Evolutionary conservation across 768 basidiomycete species (phyloP), one percentile per base, ranked within the genome.

Genomic region (Serendipita sp.): DNA sequence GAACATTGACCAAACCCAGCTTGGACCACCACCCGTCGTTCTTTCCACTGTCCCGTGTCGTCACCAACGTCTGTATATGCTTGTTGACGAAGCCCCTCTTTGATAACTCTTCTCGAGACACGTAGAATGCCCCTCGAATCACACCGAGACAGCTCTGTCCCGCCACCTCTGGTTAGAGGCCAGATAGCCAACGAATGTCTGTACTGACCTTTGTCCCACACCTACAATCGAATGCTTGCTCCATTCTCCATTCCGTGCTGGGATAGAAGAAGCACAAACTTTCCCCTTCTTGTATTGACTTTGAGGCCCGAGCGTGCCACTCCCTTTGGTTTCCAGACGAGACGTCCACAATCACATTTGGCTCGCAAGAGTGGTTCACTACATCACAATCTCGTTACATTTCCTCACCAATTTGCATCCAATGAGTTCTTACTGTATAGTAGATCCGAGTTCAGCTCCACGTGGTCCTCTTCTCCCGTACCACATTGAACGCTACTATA

Each of bases 211-310:
- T 63, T 1, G 76, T 70, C 15, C 75, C 76, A 71, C 85, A 86
- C 45, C 72, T 66, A 71, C 84, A 86, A 11, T 75, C 72, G 70
- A 86, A 86, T 0, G 80, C 76, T 69, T 82, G 82, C 18, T 77
- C 82, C 83, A 86, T 85, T 53, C 82, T 78, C 84, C 84, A 86
- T 69, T 86, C 84, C 15, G 83, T 86, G 68, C 79, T 80, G 16
- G 84, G 85, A 70, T 86, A 85, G 70, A 85, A 86, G 70, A 80
- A 85, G 1, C 80, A 81, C 64, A 85, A 76, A 73, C 70, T 37
- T 37, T 76, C 74, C 35, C 77, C 78, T 13, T 65, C 64, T 16
- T 71, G 62, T 64, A 80, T 80, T 63, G 67, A 44, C 66, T 76
- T 77, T 63, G 80, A 67, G 1, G 82, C 79, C 15, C 77, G 71